phyloP scores from a whole-genome alignment of 2,329 filamentous ascomycete species.

The Apiospora rasikravindrae region DNA sequence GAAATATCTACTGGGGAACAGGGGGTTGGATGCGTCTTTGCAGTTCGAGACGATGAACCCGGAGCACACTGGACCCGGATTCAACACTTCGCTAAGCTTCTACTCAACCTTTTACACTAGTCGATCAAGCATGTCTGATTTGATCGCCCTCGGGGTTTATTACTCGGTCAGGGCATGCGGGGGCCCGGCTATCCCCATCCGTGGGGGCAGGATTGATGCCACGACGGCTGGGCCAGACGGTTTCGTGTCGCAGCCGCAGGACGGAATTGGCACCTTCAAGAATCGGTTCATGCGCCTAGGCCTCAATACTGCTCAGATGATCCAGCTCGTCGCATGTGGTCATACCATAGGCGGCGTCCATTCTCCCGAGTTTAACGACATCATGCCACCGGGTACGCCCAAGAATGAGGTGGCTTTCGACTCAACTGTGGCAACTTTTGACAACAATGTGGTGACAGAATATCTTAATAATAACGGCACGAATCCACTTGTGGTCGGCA shows the following conservation, averaged over 20 bases:
- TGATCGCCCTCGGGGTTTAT: conserved; percentile 64
- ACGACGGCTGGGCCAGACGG: conserved; percentile 50
- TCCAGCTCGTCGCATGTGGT: conserved; percentile 64
- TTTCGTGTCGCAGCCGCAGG: conserved; percentile 62
- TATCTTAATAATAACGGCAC: conserved; percentile 59
- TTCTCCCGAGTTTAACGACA: conserved; percentile 55
- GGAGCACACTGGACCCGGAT: conserved; percentile 63
- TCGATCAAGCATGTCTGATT: conserved; percentile 58
- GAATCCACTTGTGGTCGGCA: conserved; percentile 61
- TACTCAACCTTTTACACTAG: conserved; percentile 59
- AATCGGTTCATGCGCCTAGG: conserved; percentile 64
- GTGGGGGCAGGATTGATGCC: conserved; percentile 61
- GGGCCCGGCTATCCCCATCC: conserved; percentile 59
- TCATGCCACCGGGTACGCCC: conserved; percentile 51
- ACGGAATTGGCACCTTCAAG: conserved; percentile 55
- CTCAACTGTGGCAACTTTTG: conserved; percentile 53
- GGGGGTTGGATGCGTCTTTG: conserved; percentile 66
- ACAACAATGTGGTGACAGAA: conserved; percentile 62
- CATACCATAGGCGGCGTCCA: conserved; percentile 68
- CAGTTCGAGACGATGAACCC: conserved; percentile 61
- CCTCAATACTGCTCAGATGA: conserved; percentile 62
- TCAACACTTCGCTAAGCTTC: conserved; percentile 57
- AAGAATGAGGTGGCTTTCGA: conserved; percentile 55
- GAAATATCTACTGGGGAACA: conserved; percentile 49
- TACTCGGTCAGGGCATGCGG: conserved; percentile 64